Evolutionary conservation across 768 basidiomycete species (phyloP).

Genomic region (Hericium coralloides): DNA sequence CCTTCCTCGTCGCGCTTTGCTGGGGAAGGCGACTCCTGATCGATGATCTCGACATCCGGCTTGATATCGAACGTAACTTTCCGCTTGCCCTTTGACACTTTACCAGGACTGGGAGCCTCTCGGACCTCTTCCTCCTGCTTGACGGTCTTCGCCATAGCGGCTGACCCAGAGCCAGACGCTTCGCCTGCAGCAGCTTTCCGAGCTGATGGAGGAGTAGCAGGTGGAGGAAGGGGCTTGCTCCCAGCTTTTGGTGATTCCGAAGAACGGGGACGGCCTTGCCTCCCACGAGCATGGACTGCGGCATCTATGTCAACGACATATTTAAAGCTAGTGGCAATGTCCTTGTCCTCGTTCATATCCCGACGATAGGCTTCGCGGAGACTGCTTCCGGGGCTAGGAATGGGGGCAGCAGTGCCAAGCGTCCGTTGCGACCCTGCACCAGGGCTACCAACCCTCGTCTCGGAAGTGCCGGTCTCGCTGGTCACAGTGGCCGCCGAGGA

Average conservation of each 20-base stretch:
- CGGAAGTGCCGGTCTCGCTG: not conserved
- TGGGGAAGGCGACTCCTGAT: slow-evolving; percentile 18
- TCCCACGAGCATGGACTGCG: slow-evolving; percentile 17
- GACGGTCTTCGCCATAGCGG: not conserved
- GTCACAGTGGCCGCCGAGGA: too few relatives aligned
- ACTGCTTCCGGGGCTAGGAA: not conserved
- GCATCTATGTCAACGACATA: slow-evolving; percentile 37
- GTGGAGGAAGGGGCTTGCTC: not conserved
- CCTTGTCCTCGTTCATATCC: slow-evolving; percentile 37
- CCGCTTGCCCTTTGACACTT: slow-evolving; percentile 40
- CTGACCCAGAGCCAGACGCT: not conserved
- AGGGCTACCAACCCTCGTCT: too few relatives aligned
- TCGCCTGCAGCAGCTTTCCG: not conserved
- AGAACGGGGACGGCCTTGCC: slow-evolving; percentile 4
- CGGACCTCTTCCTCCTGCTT: not conserved
- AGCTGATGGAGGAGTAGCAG: not conserved
- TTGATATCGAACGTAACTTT: slow-evolving; percentile 70
- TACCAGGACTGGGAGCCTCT: slow-evolving; percentile 4
- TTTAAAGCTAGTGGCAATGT: slow-evolving; percentile 38
- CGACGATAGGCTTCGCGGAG: slow-evolving; percentile 32
- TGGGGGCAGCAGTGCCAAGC: not conserved
- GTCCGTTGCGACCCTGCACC: too few relatives aligned
- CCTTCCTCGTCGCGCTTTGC: slow-evolving; percentile 30
- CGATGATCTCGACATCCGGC: slow-evolving; percentile 36
- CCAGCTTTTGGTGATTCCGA: not conserved